These are phyloP conservation scores for Ophiostoma triangulosporum DNA, from an alignment of 2,329 filamentous ascomycete genomes.

Conservation along the genomic window DNA sequence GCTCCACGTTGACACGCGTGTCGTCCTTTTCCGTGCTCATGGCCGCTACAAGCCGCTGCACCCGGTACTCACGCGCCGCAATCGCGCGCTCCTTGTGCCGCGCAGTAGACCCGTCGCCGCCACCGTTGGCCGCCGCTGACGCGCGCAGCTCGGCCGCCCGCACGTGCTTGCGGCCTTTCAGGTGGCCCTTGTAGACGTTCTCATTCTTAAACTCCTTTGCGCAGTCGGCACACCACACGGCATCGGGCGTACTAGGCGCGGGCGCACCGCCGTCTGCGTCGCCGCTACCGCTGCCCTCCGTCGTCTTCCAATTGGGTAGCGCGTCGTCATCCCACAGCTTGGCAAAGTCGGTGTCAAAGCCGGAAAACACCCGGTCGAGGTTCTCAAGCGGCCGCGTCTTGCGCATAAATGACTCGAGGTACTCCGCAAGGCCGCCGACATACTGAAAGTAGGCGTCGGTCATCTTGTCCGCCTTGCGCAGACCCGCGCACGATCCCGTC, in stretches of 20 bases:
- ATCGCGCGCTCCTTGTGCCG: constrained; percentile 70
- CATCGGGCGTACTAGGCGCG: constrained; percentile 35
- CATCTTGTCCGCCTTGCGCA: constrained; percentile 56
- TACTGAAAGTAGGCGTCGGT: constrained; percentile 91
- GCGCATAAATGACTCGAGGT: constrained; percentile 79
- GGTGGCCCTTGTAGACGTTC: constrained; percentile 82
- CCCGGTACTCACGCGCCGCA: constrained; percentile 73
- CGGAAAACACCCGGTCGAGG: constrained; percentile 59
- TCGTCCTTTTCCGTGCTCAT: constrained; percentile 83
- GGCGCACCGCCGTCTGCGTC: constrained; percentile 4
- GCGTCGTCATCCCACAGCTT: constrained; percentile 68
- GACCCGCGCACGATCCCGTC: constrained; percentile 54
- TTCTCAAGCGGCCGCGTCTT: constrained; percentile 78
- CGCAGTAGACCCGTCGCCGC: constrained; percentile 14
- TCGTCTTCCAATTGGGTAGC: constrained; percentile 62
- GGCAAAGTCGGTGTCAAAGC: constrained; percentile 75
- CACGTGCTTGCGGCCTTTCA: constrained; percentile 85
- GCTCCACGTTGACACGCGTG: constrained; percentile 87
- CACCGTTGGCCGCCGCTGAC: constrained; percentile 21
- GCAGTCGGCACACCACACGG: constrained; percentile 81
- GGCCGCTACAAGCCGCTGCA: constrained; percentile 64
- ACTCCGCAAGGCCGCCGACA: constrained; percentile 62
- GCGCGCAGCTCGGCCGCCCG: constrained; percentile 57
- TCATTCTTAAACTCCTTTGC: constrained; percentile 92
- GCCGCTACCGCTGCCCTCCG: no score